These are phyloP conservation scores for Phytophthora litchii DNA, from an alignment of 352 stramenopile genomes.

Conservation along the genomic window DNA sequence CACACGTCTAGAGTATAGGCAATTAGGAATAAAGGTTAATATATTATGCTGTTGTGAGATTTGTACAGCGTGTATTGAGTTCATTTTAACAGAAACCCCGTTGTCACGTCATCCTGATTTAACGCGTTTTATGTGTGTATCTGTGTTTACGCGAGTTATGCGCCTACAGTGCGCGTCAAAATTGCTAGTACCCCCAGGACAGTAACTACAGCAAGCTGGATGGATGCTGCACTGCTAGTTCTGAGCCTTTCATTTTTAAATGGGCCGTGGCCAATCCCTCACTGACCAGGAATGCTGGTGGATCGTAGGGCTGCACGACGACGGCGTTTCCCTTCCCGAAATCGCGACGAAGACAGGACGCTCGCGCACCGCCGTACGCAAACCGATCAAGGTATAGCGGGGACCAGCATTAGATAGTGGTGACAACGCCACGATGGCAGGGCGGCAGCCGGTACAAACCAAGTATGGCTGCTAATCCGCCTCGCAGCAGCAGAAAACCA, in stretches of 20 bases:
- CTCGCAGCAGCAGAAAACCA: no score
- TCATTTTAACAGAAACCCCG: no score
- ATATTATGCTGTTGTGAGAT: background rate
- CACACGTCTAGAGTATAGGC: background rate
- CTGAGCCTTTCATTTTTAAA: background rate
- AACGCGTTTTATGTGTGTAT: no score
- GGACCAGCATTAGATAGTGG: background rate
- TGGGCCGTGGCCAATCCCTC: conserved; percentile 3
- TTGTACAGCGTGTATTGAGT: background rate
- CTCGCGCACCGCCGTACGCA: background rate
- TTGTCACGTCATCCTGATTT: no score
- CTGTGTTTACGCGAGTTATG: no score
- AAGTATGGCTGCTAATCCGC: no score
- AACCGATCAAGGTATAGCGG: no score
- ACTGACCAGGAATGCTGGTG: conserved; percentile 7
- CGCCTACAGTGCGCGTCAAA: no score
- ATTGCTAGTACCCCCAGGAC: no score
- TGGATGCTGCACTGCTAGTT: no score
- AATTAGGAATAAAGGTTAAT: background rate
- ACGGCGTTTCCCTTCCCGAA: conserved; percentile 3
- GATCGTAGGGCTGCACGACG: conserved; percentile 12
- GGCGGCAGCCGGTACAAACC: no score
- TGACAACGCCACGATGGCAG: background rate
- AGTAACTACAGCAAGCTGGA: no score
- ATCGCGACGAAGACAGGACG: conserved; percentile 5